Evolutionary conservation across 108 stramenopile genomes (phyloP).

Genomic region (Cyclotella distinguenda): DNA sequence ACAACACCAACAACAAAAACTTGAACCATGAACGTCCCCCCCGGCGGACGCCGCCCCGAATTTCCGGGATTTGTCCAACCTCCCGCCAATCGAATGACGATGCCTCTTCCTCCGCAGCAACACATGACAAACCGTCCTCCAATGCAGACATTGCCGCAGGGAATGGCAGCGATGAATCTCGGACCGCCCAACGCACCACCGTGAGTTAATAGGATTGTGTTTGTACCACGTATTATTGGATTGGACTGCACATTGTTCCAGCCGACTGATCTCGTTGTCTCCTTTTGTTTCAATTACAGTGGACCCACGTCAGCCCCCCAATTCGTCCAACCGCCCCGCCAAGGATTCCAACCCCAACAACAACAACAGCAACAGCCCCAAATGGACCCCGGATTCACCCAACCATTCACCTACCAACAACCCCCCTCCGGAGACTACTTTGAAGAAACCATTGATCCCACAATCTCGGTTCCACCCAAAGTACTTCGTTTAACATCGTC

Average conservation of each 20-base stretch:
- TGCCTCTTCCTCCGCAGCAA: slow-evolving; percentile 4
- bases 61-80: too few species aligned
- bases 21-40: slow-evolving; percentile 11
- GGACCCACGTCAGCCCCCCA: slow-evolving; percentile 18
- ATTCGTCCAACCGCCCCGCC: slow-evolving; percentile 5
- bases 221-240: background rate
- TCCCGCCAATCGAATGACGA: background rate
- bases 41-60: slow-evolving; percentile 4
- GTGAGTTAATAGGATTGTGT: slow-evolving; percentile 9
- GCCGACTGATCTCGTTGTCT: background rate
- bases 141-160: slow-evolving; percentile 18
- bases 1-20: background rate
- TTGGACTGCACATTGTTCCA: background rate
- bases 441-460: slow-evolving; percentile 71
- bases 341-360: slow-evolving; percentile 2
- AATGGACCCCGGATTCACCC: background rate
- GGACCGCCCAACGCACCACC: slow-evolving; percentile 17
- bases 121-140: slow-evolving; percentile 4
- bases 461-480: slow-evolving; percentile 62
- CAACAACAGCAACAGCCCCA: slow-evolving; percentile 18
- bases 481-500: slow-evolving; percentile 59
- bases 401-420: too few species aligned
- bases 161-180: slow-evolving; percentile 17
- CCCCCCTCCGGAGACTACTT: slow-evolving; percentile 28
- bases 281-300: background rate